Evolutionary conservation across 164 flowering plant genomes (phyloP), one percentile per base, ranked within the genome.

Genomic region (Amborella trichopoda): DNA sequence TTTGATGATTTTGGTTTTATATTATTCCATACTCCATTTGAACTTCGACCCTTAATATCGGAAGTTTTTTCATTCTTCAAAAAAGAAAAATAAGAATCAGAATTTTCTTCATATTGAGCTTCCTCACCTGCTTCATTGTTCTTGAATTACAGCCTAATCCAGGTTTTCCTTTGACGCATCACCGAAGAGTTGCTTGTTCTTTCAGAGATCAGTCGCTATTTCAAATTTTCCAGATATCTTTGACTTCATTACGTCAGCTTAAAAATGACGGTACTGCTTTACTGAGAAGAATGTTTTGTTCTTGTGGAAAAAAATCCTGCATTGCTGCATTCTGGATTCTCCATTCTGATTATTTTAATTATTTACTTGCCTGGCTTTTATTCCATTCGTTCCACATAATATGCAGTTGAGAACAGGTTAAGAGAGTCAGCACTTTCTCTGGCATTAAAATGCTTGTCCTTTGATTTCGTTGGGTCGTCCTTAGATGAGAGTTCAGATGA

Each of bases 401-500:
- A 9, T 68, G 68, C 82, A 84, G 95, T 58, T 40, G 68, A 53
- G 2, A 73, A 71, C 69, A 74, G 62, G 49, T 67, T 88, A 66
- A 88, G 81, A 57, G 99, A 82, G 62, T 59, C 78, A 56, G 86
- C 95, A 17, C 82, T 93, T 37, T 78, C 96, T 39, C 91, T 93
- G 54, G 50, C 95, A 0, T 69, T 87, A 10, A 82, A 75, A 60
- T 93, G 99, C 63, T 55, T 93, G 45, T 87, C 96, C 1, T 93
- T 75, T 69, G 99, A 93, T 64, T 93, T 93, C 76, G 90, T 79
- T 50, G 99, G 99, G 39, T 84, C 99, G 47, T 71, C 96, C 19
- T 63, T 87, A 58, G 99, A 93, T 77, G 99, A 93, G 74, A 87
- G 95, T 64, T 84, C 96, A 23, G 99, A 93, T 49, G 99, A 93